Conservation (phyloP, 2,329 filamentous ascomycete species). For the Trichoderma sp. region DNA sequence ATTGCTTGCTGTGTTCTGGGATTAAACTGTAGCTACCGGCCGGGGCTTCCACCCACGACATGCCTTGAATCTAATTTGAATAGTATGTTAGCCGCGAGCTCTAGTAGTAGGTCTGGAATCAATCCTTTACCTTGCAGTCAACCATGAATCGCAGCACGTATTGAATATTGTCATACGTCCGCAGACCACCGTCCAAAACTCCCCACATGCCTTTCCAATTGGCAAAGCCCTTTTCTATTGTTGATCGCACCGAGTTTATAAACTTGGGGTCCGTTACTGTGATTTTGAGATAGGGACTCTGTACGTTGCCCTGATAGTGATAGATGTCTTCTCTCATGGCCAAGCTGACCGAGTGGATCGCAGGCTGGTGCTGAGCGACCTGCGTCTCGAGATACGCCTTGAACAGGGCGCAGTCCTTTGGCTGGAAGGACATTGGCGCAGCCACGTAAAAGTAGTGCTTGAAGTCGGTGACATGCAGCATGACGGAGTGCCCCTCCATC, state of each 20-base stretch:
- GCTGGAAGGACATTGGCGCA: constrained; percentile 80
- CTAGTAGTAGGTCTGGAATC: neutral
- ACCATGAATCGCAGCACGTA: constrained; percentile 98
- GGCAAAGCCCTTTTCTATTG: constrained; percentile 74
- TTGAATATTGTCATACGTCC: constrained; percentile 95
- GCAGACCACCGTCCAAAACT: constrained; percentile 67
- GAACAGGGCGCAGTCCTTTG: constrained; percentile 77
- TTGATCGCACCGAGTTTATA: constrained; percentile 74
- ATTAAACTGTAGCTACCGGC: constrained; percentile 74
- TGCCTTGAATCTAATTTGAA: constrained; percentile 71
- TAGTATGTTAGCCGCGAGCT: neutral
- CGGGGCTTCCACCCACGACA: constrained; percentile 95
- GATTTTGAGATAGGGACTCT: constrained; percentile 91
- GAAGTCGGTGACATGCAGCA: constrained; percentile 94
- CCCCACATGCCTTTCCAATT: constrained; percentile 95
- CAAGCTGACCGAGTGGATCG: constrained; percentile 80
- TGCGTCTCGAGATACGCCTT: constrained; percentile 79
- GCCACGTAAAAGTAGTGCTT: constrained; percentile 94
- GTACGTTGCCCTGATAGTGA: constrained; percentile 89
- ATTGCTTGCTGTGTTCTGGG: constrained; percentile 69
- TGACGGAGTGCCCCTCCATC: constrained; percentile 79
- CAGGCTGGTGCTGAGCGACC: constrained; percentile 71
- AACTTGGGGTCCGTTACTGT: constrained; percentile 87
- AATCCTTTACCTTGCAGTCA: constrained; percentile 72
- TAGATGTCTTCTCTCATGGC: constrained; percentile 89